Conservation (phyloP, 768 basidiomycete species). For the Tephrocybe rancida region DNA sequence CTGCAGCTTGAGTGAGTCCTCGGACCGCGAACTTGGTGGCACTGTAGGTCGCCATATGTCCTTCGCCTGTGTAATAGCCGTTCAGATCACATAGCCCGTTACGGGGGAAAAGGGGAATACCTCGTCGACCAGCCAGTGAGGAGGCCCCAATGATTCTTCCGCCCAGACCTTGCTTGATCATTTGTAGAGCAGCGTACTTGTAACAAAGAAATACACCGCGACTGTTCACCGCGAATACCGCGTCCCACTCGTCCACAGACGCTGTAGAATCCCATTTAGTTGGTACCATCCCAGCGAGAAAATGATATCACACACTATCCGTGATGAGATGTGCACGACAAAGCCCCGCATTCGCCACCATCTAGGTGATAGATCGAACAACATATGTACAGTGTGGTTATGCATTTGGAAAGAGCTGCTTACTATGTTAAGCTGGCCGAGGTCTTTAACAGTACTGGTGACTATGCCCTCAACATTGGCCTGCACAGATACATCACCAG, state of each 20-base stretch:
- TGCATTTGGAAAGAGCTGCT: background rate
- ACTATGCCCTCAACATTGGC: conserved; percentile 38
- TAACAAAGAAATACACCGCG: conserved; percentile 35
- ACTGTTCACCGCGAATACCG: conserved; percentile 27
- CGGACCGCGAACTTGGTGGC: conserved; percentile 43
- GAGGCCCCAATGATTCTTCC: conserved; percentile 35
- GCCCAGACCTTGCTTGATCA: conserved; percentile 37
- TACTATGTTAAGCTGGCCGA: conserved; percentile 34
- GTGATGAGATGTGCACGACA: conserved; percentile 17
- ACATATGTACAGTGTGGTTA: background rate
- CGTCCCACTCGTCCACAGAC: conserved; percentile 28
- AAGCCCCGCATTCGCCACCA: conserved; percentile 39
- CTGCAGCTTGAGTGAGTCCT: conserved; percentile 37
- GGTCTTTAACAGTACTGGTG: conserved; percentile 7
- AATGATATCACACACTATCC: conserved; percentile 20
- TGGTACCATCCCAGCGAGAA: background rate
- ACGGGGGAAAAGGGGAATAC: conserved; percentile 20
- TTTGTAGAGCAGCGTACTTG: conserved; percentile 32
- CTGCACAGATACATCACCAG: conserved; percentile 36
- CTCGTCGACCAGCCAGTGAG: conserved; percentile 34
- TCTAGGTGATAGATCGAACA: conserved; percentile 18
- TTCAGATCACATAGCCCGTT: no score
- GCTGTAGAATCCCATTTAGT: conserved; percentile 8
- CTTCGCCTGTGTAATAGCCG: conserved; percentile 7
- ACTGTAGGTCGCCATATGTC: conserved; percentile 28